Base-by-base conservation (phyloP, 805 yeast genomes). In the Metschnikowia picachoensis region DNA sequence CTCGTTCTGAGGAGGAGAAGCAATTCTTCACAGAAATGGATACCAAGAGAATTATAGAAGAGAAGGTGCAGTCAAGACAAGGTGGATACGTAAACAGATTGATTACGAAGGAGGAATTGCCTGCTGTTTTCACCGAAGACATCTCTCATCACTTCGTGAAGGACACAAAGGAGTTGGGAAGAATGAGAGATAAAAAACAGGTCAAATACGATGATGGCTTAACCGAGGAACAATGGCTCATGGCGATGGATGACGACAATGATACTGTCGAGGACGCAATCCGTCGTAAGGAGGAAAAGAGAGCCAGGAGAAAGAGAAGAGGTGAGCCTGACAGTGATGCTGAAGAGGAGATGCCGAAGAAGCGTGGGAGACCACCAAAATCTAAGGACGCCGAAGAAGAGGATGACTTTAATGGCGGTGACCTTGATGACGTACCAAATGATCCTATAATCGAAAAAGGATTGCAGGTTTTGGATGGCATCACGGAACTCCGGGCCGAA, bases 1-100 rank as follows among this genome's bases (percentile, higher is more conserved):
- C 90, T 2, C 76, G 92, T 65, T 69, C 72, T 47, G 91, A 83
- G 13, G 78, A 69, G 1, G 94, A 85, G 56, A 72, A 74, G 51
- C 64, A 53, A 8, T 46, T 81, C 27, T 85, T 85, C 60, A 72
- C 71, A 38, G 58, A 78, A 56, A 73, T 85, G 67, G 94, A 86
- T 61, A 67, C 67, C 36, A 84, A 84, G 47, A 71, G 89, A 60
- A 60, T 59, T 20, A 35, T 52, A n/a, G 46, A 49, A 25, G 58
- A 56, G 29, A 56, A 56, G 42, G 40, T 48, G 12, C 44, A 47
- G 16, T 60, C 62, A 9, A 53, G 58, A n/a, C 65, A 60, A 37
- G 61, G 59, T 2, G 57, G 58, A 2, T 59, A 54, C 51, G 37
- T 36, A 16, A 49, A 53, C 28, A 43, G 66, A 12, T 51, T 61